Evolutionary conservation across 1,284 basidiomycete genomes (phyloP).

Genomic region (Trametes versicolor): DNA sequence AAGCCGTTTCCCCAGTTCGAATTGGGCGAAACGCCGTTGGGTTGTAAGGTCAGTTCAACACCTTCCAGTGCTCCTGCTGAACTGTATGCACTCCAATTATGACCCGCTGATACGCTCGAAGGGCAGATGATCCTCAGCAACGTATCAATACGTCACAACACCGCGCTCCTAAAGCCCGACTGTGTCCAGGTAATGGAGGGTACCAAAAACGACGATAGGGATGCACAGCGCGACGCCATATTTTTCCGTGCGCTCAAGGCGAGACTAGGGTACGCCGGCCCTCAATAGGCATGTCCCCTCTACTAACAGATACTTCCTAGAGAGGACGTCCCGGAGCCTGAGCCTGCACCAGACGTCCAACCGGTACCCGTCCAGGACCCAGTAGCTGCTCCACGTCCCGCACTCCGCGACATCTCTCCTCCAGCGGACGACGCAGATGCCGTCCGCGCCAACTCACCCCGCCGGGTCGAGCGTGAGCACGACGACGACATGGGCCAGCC

Average conservation of each 20-base stretch:
- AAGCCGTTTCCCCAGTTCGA: slow-evolving; percentile 64
- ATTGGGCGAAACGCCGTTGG: slow-evolving; percentile 74
- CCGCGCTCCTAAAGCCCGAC: slow-evolving; percentile 73
- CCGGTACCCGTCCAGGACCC: slow-evolving; percentile 14
- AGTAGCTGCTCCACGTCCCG: slow-evolving; percentile 31
- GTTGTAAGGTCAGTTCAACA: slow-evolving; percentile 67
- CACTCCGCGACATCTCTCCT: slow-evolving; percentile 39
- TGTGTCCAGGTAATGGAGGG: slow-evolving; percentile 64
- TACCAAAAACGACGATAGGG: slow-evolving; percentile 66
- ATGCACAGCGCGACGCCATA: slow-evolving; percentile 57
- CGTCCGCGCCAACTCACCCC: slow-evolving; percentile 31
- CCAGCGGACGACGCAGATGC: slow-evolving; percentile 33
- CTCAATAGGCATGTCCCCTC: too few relatives aligned
- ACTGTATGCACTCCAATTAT: background rate
- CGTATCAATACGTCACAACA: slow-evolving; percentile 67
- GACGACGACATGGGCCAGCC: slow-evolving; percentile 57
- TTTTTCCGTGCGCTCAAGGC: slow-evolving; percentile 65
- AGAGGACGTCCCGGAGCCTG: slow-evolving; percentile 16
- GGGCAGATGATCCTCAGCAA: slow-evolving; percentile 71
- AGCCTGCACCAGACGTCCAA: slow-evolving; percentile 14
- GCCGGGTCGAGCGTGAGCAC: slow-evolving; percentile 29
- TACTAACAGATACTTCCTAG: too few relatives aligned
- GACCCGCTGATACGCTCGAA: background rate
- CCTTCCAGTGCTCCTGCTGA: slow-evolving; percentile 2
- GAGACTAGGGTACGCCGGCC: slow-evolving; percentile 65